A percentile compares a stretch with the other conserved stretches of the same genome.
These are phyloP conservation scores for Tardiomyces digboiensis DNA, from an alignment of 1,139 yeast genomes.

Conservation along the genomic window DNA sequence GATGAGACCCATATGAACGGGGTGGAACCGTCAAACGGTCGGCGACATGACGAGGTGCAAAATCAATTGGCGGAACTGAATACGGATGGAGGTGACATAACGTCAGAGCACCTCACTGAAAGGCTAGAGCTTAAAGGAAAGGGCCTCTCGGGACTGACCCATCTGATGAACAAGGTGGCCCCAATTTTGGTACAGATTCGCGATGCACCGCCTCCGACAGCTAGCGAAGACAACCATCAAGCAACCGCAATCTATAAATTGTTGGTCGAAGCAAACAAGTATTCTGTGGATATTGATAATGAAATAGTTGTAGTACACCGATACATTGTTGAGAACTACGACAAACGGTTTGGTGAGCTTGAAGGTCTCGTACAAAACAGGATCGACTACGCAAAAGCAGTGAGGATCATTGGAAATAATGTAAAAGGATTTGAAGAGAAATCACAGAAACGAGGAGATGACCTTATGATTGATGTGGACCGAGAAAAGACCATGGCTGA, in stretches of 20 bases:
- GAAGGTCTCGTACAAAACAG: slow-evolving; percentile 57
- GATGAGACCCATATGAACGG: slow-evolving; percentile 1
- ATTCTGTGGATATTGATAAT: slow-evolving; percentile 44
- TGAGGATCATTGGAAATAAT: slow-evolving; percentile 44
- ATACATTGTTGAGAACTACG: slow-evolving; percentile 45
- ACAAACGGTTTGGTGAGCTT: slow-evolving; percentile 61
- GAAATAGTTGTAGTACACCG: slow-evolving; percentile 46
- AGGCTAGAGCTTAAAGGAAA: slow-evolving; percentile 10
- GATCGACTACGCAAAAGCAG: slow-evolving; percentile 49
- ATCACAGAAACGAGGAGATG: slow-evolving; percentile 9
- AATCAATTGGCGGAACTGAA: slow-evolving; percentile 2
- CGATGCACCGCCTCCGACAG: neutral
- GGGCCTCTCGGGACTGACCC: slow-evolving; percentile 11
- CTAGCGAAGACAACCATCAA: slow-evolving; percentile 8
- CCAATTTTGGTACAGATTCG: slow-evolving; percentile 21
- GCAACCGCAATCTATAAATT: slow-evolving; percentile 22
- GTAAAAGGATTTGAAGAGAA: slow-evolving; percentile 21
- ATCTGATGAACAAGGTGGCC: slow-evolving; percentile 16
- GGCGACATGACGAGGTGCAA: slow-evolving; percentile 1
- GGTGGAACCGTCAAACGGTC: slow-evolving; percentile 1
- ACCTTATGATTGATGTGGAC: slow-evolving; percentile 10
- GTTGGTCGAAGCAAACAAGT: slow-evolving; percentile 45
- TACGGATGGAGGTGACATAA: slow-evolving; percentile 9
- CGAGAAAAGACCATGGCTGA: slow-evolving; percentile 11
- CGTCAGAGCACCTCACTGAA: slow-evolving; percentile 13